Conservation (phyloP, 2,329 filamentous ascomycete genomes). For the Pseudopithomyces chartarum region DNA sequence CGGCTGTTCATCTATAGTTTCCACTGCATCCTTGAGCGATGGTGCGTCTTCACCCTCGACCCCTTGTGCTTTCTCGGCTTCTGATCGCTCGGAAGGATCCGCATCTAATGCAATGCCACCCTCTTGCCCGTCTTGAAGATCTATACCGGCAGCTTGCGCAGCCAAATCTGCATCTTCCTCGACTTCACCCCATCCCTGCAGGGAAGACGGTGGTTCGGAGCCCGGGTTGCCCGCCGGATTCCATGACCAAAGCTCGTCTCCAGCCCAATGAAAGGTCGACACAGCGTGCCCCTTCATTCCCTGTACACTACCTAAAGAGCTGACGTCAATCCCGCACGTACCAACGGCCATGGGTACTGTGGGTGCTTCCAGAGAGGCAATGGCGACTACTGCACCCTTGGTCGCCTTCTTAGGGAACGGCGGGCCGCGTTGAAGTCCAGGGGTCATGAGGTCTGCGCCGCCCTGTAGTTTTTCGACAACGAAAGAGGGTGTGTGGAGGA, state of each 20-base stretch:
- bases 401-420: slow-evolving; percentile 65
- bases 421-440: slow-evolving; percentile 67
- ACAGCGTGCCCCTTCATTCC: slow-evolving; percentile 69
- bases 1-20: slow-evolving; percentile 53
- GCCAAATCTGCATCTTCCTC: slow-evolving; percentile 43
- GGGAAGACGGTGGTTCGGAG: slow-evolving; percentile 55
- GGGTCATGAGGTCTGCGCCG: slow-evolving; percentile 72
- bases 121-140: slow-evolving; percentile 51
- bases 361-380: slow-evolving; percentile 63
- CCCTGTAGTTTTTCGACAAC: slow-evolving; percentile 67
- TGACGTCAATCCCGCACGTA: slow-evolving; percentile 67
- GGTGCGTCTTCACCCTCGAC: slow-evolving; percentile 42
- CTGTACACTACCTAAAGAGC: slow-evolving; percentile 58
- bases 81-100: slow-evolving; percentile 32
- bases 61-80: slow-evolving; percentile 39
- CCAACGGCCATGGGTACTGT: slow-evolving; percentile 69
- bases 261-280: slow-evolving; percentile 68
- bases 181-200: slow-evolving; percentile 57
- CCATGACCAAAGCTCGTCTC: slow-evolving; percentile 72
- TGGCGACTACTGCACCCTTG: slow-evolving; percentile 65
- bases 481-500: slow-evolving; percentile 67
- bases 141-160: slow-evolving; percentile 48
- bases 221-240: slow-evolving; percentile 60
- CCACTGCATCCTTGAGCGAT: slow-evolving; percentile 38
- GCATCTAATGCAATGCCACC: slow-evolving; percentile 49